Evolutionary conservation across 2,329 filamentous ascomycete genomes (phyloP).

Genomic region (Ophiostoma quercus): DNA sequence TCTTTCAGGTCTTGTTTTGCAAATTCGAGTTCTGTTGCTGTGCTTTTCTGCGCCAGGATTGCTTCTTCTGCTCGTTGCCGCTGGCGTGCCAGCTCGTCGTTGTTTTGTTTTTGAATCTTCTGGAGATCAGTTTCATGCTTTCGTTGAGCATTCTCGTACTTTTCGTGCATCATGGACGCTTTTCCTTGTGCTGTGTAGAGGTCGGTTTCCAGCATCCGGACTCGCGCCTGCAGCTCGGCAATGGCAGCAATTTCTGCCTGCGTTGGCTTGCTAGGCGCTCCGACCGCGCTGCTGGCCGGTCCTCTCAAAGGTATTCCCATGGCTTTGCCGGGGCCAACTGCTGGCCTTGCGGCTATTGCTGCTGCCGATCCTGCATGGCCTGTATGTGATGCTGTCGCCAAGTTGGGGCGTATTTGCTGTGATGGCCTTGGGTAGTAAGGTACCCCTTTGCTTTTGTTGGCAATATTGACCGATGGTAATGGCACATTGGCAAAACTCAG

Average conservation of each 20-base stretch:
- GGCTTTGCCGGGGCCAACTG: neutral
- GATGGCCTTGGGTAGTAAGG: slow-evolving; percentile 13
- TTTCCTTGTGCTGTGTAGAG: slow-evolving; percentile 63
- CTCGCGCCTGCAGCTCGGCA: slow-evolving; percentile 47
- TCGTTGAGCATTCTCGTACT: slow-evolving; percentile 56
- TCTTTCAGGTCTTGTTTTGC: slow-evolving; percentile 66
- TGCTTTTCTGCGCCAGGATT: slow-evolving; percentile 59
- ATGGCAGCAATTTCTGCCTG: slow-evolving; percentile 26
- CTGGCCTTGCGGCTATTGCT: neutral
- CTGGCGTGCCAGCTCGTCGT: slow-evolving; percentile 59
- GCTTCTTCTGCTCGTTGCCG: slow-evolving; percentile 60
- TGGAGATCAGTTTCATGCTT: slow-evolving; percentile 59
- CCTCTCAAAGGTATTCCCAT: neutral
- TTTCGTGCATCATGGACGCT: slow-evolving; percentile 67
- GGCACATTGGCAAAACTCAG: slow-evolving; percentile 23
- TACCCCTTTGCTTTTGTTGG: neutral
- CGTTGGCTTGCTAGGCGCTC: neutral
- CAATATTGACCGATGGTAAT: slow-evolving; percentile 17
- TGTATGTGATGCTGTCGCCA: neutral
- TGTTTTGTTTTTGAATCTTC: slow-evolving; percentile 56
- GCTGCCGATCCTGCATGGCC: neutral
- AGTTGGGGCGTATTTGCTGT: slow-evolving; percentile 5
- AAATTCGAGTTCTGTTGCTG: slow-evolving; percentile 66
- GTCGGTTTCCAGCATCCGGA: slow-evolving; percentile 50
- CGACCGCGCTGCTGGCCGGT: neutral